A percentile compares a stretch with the other conserved stretches of the same genome.
phyloP scores from a whole-genome alignment of 805 yeast species.

The Candida hungchunana region DNA sequence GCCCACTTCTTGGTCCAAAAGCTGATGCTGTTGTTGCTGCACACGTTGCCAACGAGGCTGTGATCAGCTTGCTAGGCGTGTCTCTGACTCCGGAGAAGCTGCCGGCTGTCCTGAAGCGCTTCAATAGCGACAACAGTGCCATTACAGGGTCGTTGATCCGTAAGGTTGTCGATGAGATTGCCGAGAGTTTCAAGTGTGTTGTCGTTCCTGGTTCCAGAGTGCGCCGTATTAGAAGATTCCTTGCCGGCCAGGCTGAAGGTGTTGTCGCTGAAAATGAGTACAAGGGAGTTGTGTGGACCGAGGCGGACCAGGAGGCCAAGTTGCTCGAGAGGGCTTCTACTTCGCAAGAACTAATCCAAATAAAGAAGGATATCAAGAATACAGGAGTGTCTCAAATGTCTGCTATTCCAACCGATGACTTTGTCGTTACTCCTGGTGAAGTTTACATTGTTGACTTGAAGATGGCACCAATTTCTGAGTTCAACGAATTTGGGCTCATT shows the following conservation, averaged over 20 bases:
- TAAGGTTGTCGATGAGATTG: slow-evolving; percentile 77
- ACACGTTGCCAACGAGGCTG: slow-evolving; percentile 84
- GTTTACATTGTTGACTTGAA: slow-evolving; percentile 80
- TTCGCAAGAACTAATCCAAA: slow-evolving; percentile 37
- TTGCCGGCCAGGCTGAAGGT: slow-evolving; percentile 95
- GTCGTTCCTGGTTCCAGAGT: slow-evolving; percentile 93
- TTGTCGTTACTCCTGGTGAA: slow-evolving; percentile 73
- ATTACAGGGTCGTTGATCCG: slow-evolving; percentile 73
- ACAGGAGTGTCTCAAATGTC: slow-evolving; percentile 37
- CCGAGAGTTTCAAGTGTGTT: slow-evolving; percentile 74
- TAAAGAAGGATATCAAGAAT: slow-evolving; percentile 32
- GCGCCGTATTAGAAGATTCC: slow-evolving; percentile 85
- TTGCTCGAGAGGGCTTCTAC: slow-evolving; percentile 42
- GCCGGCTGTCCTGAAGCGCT: slow-evolving; percentile 45
- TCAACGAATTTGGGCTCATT: slow-evolving; percentile 58
- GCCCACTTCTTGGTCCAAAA: slow-evolving; percentile 76
- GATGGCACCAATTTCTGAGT: slow-evolving; percentile 62
- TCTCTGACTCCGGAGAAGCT: slow-evolving; percentile 72
- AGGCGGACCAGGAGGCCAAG: slow-evolving; percentile 67
- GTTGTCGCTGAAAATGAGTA: slow-evolving; percentile 87
- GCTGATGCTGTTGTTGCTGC: slow-evolving; percentile 92
- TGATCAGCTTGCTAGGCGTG: slow-evolving; percentile 70
- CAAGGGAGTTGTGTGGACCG: slow-evolving; percentile 89
- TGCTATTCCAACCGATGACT: slow-evolving; percentile 77
- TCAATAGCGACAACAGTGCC: slow-evolving; percentile 26